Evolutionary conservation across 345 rosid genomes (phyloP).

Genomic region (Camelina sativa): DNA sequence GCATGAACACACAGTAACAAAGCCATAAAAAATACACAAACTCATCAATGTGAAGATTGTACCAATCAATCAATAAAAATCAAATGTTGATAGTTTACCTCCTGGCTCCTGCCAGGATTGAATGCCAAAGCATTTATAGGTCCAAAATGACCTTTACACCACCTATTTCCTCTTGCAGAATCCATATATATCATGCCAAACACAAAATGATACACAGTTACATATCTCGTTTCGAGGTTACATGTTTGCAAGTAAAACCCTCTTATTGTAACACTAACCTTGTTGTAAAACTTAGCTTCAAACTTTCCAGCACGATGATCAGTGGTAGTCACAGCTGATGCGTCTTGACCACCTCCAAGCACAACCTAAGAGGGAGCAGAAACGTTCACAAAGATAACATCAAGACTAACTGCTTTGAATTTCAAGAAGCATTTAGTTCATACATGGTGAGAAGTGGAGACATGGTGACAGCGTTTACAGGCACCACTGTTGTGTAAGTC

Average conservation of each 20-base stretch:
- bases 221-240: background rate
- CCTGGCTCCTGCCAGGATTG: conserved; percentile 91
- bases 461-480: conserved; percentile 95
- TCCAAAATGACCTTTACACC: conserved; percentile 99
- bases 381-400: conserved; percentile 2
- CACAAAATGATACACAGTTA: conserved; percentile 14
- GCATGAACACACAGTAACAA: conserved; percentile 22
- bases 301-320: conserved; percentile 98
- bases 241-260: conserved; percentile 6
- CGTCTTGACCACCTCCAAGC: conserved; percentile 99
- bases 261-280: conserved; percentile 29
- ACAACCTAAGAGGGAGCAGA: conserved; percentile 62
- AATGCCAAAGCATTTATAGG: conserved; percentile 96
- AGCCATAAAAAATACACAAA: background rate
- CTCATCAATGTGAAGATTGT: background rate
- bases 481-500: conserved; percentile 82
- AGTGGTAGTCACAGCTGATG: conserved; percentile 95
- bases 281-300: conserved; percentile 88
- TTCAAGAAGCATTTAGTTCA: conserved; percentile 26
- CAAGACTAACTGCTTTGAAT: background rate
- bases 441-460: conserved; percentile 98
- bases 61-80: background rate
- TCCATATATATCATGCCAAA: conserved; percentile 43
- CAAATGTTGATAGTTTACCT: conserved; percentile 53
- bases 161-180: conserved; percentile 89